Evolutionary conservation across 768 basidiomycete species (phyloP), one percentile per base, ranked within the genome.

Genomic region (Lyophyllum shimeji): DNA sequence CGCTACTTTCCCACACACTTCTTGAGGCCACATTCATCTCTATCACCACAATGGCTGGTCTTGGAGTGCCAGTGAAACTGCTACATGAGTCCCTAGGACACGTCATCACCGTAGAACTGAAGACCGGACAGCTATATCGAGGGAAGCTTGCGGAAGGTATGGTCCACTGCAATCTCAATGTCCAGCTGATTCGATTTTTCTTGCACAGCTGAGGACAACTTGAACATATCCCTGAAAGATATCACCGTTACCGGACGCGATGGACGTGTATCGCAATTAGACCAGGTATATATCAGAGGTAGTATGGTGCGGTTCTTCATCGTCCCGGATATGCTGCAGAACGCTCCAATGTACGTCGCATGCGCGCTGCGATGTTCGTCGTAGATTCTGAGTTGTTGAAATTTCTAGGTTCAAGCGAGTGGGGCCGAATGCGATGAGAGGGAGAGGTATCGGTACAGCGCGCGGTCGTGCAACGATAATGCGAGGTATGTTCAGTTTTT

Each of bases 301-400:
- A 95, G 94, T 71, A 97, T 98, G 92, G 80, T 98, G 62, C 83
- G 97, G 61, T 98, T 97, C 80, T 96, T 98, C 76, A 98, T 98
- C 71, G 97, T 99, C 20, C 97, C 97, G 53, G 97, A 98, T 74
- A 98, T 99, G 92, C 78, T 99, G 63, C 92, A 98, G 70, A 98
- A 98, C 71, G 97, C 97, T 13, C 97, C 97, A 18, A 99, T 99
- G 97, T 95, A 68, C 70, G 91, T 77, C 53, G 52, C 60, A 42
- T 53, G 3, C 24, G 34, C 42, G 55, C 39, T 56, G 23, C 18
- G 15, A 13, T 58, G 45, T 57, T 31, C 21, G 43, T 29, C 25
- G 40, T 27, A 33, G 46, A 42, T 56, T 29, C 48, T 29, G 34
- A 42, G 29, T 52, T 27, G 21, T 25, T n/a, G 39, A 33, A 12